Conservation (phyloP, 1,284 basidiomycete species). For the Ustilago bromivora region DNA sequence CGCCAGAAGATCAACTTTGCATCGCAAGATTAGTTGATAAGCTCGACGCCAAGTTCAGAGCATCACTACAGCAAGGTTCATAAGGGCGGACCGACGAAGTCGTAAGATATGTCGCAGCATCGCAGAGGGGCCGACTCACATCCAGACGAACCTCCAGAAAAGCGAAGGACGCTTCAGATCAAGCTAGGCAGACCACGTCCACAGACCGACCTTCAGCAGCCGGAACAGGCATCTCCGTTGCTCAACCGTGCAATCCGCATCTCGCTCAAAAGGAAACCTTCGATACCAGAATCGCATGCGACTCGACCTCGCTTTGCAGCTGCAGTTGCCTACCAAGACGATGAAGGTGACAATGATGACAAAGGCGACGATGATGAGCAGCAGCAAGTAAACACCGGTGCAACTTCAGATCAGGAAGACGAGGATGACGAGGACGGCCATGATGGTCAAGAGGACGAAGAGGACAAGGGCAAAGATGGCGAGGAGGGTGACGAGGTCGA, state of each 20-base stretch:
- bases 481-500: constrained; percentile 12
- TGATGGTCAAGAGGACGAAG: constrained; percentile 14
- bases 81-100: not conserved
- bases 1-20: constrained; percentile 8
- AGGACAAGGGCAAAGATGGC: constrained; percentile 10
- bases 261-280: constrained; percentile 45
- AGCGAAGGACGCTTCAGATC: constrained; percentile 47
- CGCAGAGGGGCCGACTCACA: constrained; percentile 29
- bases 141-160: constrained; percentile 36
- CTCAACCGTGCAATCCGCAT: constrained; percentile 43
- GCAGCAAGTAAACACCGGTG: not conserved
- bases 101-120: constrained; percentile 39
- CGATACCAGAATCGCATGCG: constrained; percentile 17
- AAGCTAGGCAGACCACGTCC: constrained; percentile 41
- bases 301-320: constrained; percentile 24
- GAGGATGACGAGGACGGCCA: constrained; percentile 17
- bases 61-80: not conserved
- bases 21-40: constrained; percentile 4
- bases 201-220: constrained; percentile 10
- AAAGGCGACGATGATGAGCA: constrained; percentile 16
- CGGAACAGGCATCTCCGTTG: constrained; percentile 34
- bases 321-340: constrained; percentile 11
- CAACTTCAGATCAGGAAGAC: constrained; percentile 9
- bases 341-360: constrained; percentile 17
- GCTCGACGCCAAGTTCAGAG: constrained; percentile 1